A percentile compares a stretch with the other conserved stretches of the same genome.
Evolutionary conservation across 106 monocot genomes (phyloP).

Genomic region (Acanthochlamys bracteata): DNA sequence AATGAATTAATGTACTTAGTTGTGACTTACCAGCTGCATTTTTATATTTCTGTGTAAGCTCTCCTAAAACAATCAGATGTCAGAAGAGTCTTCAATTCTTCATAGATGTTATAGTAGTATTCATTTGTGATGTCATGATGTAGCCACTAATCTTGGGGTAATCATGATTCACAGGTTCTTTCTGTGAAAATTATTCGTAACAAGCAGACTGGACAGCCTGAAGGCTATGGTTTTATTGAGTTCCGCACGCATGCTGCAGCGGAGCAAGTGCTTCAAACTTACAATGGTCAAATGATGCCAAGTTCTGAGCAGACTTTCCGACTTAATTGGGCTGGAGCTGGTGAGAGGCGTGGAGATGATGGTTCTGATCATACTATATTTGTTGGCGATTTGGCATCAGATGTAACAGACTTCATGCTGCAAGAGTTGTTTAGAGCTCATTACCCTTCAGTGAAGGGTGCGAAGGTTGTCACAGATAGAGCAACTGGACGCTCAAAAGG

Average conservation of each 20-base stretch:
- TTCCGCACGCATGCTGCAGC: slow-evolving; percentile 47
- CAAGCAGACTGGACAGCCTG: slow-evolving; percentile 55
- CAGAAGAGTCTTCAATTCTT: too few relatives aligned
- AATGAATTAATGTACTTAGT: too few relatives aligned
- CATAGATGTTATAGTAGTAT: too few relatives aligned
- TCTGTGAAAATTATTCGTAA: slow-evolving; percentile 65
- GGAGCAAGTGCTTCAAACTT: slow-evolving; percentile 52
- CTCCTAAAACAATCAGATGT: too few relatives aligned
- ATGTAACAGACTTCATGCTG: slow-evolving; percentile 65
- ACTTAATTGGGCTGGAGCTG: slow-evolving; percentile 69
- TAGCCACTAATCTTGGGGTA: too few relatives aligned
- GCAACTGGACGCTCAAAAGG: slow-evolving; percentile 67
- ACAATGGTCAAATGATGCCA: slow-evolving; percentile 72
- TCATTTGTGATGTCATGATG: too few relatives aligned
- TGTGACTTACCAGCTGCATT: too few relatives aligned
- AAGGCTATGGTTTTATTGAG: slow-evolving; percentile 86
- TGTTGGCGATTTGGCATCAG: slow-evolving; percentile 77
- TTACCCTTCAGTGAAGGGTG: slow-evolving; percentile 64
- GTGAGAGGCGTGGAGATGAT: slow-evolving; percentile 48
- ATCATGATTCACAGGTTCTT: slow-evolving; percentile 21
- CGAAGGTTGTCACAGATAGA: slow-evolving; percentile 73
- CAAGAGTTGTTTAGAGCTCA: slow-evolving; percentile 56
- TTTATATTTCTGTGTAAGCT: too few relatives aligned
- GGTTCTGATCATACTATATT: slow-evolving; percentile 48
- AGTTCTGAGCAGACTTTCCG: slow-evolving; percentile 52